Conservation (phyloP, 768 basidiomycete genomes). For the Suillus subalutaceus region DNA sequence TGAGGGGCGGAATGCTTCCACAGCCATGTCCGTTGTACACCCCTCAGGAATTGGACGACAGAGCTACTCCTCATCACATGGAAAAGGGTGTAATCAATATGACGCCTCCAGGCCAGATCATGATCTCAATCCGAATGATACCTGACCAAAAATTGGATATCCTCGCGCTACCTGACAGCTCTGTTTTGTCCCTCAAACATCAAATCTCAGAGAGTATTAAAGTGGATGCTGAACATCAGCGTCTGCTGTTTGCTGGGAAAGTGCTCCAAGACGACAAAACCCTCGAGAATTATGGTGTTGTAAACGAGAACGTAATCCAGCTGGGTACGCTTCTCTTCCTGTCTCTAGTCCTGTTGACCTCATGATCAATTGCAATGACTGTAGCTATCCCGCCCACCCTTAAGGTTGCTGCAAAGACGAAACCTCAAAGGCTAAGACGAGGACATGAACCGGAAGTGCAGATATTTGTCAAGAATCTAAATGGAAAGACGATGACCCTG, state of each 20-base stretch:
- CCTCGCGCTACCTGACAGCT: not conserved
- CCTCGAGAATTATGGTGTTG: conserved; percentile 22
- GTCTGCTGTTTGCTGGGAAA: conserved; percentile 52
- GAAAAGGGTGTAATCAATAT: conserved; percentile 3
- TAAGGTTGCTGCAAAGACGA: not conserved
- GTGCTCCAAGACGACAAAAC: conserved; percentile 53
- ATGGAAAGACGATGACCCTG: conserved; percentile 50
- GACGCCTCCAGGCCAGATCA: conserved; percentile 9
- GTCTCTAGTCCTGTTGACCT: not conserved
- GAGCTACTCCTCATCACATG: not conserved
- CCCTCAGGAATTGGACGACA: not conserved
- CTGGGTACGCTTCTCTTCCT: conserved; percentile 18
- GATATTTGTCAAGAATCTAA: conserved; percentile 47
- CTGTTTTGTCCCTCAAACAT: conserved; percentile 5
- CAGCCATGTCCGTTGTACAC: conserved; percentile 5
- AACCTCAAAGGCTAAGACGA: conserved; percentile 33
- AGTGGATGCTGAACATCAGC: conserved; percentile 32
- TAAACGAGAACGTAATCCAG: conserved; percentile 14
- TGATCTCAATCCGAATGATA: conserved; percentile 9
- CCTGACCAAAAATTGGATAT: conserved; percentile 7
- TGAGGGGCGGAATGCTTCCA: conserved; percentile 13
- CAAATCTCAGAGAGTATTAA: conserved; percentile 7
- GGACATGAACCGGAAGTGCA: conserved; percentile 18
- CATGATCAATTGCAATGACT: not conserved
- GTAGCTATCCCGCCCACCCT: conserved; percentile 6